Evolutionary conservation across 2,329 filamentous ascomycete genomes (phyloP), one percentile per base, ranked within the genome.

Genomic region (Aplosporella prunicola): DNA sequence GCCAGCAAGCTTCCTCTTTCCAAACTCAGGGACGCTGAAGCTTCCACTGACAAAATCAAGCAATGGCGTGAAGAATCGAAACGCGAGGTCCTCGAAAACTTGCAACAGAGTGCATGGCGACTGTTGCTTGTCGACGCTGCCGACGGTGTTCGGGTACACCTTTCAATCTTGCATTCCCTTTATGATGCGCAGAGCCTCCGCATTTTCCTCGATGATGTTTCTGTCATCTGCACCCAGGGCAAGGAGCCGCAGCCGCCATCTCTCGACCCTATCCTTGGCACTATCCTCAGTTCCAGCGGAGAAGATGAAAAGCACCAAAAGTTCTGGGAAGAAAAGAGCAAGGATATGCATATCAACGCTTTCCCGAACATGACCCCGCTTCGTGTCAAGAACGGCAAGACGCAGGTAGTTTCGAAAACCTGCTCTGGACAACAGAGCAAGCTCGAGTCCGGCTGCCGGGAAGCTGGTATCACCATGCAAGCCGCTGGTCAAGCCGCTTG

Each of bases 121-220:
- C 56, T 84, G 14, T 60, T 63, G 0, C 32, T 86, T 1, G 51
- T 69, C 0, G 46, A 64, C 3, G 29, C 43, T 1, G 38, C 50
- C 0, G 33, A 43, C 0, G 27, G 39, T 0, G 28, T 31, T 4
- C 47, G 51, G 5, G 52, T 76, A 26, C 59, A 69, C 29, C 51
- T 79, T 14, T 72, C 67, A 8, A 67, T 86, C 3, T 81, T 93
- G 45, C 88, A 95, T 60, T 82, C 83, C 1, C 64, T 95, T 0
- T 95, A 93, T 47, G 88, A 95, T 61, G 88, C 86, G 0, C 69
- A 76, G 26, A 87, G 85, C 7, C 62, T 95, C 9, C 65, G 73
- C 3, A 51, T 67, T 1, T 68, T 95, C 1, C 58, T 94, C 2
- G 51, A 64, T 0, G 74, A 81, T 46, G 63, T 93, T 9, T 49